Base-by-base conservation (phyloP, 1,284 basidiomycete species). In the Austropuccinia psidii region DNA sequence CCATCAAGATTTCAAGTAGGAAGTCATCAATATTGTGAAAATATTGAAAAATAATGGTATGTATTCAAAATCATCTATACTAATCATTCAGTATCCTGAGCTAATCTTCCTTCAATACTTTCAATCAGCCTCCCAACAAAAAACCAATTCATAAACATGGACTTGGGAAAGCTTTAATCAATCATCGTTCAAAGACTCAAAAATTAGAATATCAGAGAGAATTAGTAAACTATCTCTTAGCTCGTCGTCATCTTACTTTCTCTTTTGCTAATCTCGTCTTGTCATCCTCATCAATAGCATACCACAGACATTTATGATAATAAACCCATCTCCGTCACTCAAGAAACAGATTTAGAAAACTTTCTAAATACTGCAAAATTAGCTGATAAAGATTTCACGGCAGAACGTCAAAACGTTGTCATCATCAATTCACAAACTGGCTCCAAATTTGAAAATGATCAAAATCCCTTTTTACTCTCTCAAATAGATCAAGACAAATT, bases 381-480 rank as follows among this genome's bases (percentile, higher is more conserved):
- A 64, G 96, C 96, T 24, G 95, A 91, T 67, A 89, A 89, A 17
- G 92, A 99, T 79, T 99, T 99, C 79, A 93, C 93, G n/a, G 96
- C 80, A 90, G 96, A 98, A 81, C 87, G 92, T 66, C 86, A 93
- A 73, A 98, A 94, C 82, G 87, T 96, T 76, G 91, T 91, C 78
- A 90, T 99, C 74, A 88, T 98, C 70, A 86, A 87, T 58, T 83
- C 87, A 0, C 41, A 60, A n/a, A n/a, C 24, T 29, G 19, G 24
- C 4, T 54, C 37, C 13, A 62, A 35, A n/a, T 75, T 77, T 31
- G 76, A 17, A 7, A 64, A 47, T 17, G 35, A 35, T 19, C n/a
- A 88, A 74, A 98, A 98, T 81, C 92, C 95, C 0, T 93, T 90
- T 81, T 86, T 98, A 49, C 86, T 97, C 52, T 87, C 86, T 4